Evolutionary conservation across 2,329 filamentous ascomycete genomes (phyloP).

Genomic region (Fusarium robinianum): DNA sequence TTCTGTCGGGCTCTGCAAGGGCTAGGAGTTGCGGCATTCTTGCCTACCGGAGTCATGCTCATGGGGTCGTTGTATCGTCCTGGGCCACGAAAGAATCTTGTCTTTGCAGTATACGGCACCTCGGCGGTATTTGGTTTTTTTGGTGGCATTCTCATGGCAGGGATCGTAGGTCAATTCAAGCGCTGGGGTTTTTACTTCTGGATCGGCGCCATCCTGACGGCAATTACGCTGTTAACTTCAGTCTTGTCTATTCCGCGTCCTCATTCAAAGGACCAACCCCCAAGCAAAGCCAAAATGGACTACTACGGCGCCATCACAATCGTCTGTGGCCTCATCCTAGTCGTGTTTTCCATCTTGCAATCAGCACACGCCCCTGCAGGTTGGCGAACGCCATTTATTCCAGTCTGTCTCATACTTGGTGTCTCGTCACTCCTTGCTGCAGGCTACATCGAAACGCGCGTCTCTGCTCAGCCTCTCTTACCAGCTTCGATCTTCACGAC

Average conservation of each 20-base stretch:
- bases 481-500: slow-evolving; percentile 3
- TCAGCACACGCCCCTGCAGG: slow-evolving; percentile 1
- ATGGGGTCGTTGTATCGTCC: slow-evolving; percentile 7
- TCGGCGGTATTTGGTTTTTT: slow-evolving; percentile 6
- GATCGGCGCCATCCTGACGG: slow-evolving; percentile 4
- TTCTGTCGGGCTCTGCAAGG: slow-evolving; percentile 7
- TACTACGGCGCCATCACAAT: slow-evolving; percentile 2
- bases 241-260: slow-evolving; percentile 1
- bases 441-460: slow-evolving; percentile 1
- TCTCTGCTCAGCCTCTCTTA: slow-evolving; percentile 1
- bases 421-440: neutral
- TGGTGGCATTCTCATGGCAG: slow-evolving; percentile 4
- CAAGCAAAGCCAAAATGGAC: neutral
- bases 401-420: neutral
- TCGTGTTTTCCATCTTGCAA: slow-evolving; percentile 6
- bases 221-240: neutral
- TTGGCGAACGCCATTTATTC: slow-evolving; percentile 2
- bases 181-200: slow-evolving; percentile 11
- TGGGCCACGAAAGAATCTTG: slow-evolving; percentile 8
- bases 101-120: slow-evolving; percentile 8
- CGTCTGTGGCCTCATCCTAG: slow-evolving; percentile 1
- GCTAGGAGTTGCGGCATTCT: slow-evolving; percentile 4
- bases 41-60: slow-evolving; percentile 2
- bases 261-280: neutral
- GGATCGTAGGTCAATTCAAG: neutral